phyloP scores from a whole-genome alignment of 345 rosid genomes.

The Toxicodendron radicans region DNA sequence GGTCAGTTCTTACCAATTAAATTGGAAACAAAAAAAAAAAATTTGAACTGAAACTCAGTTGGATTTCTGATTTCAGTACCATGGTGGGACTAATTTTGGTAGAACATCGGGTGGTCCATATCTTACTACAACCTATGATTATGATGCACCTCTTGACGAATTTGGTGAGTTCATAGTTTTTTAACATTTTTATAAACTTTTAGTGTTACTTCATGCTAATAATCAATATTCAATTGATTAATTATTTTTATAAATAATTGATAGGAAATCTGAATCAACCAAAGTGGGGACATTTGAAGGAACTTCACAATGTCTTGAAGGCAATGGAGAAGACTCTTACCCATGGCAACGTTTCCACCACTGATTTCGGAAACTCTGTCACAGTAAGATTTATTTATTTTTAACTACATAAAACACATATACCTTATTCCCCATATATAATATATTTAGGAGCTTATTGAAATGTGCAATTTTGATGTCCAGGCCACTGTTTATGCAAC shows the following conservation, averaged over 20 bases:
- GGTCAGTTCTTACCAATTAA: conserved; percentile 31
- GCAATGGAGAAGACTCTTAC: conserved; percentile 57
- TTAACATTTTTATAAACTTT: not conserved
- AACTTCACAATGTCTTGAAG: conserved; percentile 53
- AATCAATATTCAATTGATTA: too few relatives aligned
- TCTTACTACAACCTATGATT: conserved; percentile 61
- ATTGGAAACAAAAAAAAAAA: too few relatives aligned
- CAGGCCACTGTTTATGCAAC: conserved; percentile 54
- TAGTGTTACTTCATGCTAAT: too few relatives aligned
- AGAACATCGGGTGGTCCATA: conserved; percentile 66
- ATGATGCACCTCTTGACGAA: conserved; percentile 65
- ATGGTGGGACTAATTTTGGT: conserved; percentile 73
- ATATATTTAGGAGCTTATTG: not conserved
- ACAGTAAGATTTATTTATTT: conserved; percentile 26
- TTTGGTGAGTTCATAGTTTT: conserved; percentile 28
- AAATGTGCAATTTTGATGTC: not conserved
- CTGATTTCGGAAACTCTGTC: conserved; percentile 41
- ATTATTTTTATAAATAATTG: too few relatives aligned
- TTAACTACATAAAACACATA: not conserved
- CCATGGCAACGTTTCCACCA: conserved; percentile 39
- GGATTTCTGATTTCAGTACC: conserved; percentile 38
- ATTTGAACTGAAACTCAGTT: not conserved
- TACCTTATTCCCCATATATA: not conserved
- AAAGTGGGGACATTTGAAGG: conserved; percentile 76
- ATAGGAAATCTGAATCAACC: conserved; percentile 75